Conservation (phyloP, 805 yeast genomes). For the Suhomyces faveliae region DNA sequence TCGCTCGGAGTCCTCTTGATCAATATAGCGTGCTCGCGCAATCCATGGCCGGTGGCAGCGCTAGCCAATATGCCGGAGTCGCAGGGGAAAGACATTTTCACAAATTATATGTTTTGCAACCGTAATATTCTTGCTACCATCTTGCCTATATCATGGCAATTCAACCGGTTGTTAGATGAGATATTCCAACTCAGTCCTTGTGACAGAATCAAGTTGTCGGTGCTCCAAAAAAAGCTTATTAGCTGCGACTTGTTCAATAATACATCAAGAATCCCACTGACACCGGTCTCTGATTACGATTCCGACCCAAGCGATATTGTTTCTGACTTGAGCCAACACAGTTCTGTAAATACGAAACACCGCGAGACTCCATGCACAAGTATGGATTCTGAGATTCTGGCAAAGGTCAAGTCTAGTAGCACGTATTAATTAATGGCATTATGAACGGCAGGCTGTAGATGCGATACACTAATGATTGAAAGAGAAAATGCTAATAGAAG, state of each 20-base stretch:
- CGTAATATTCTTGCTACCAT: slow-evolving; percentile 55
- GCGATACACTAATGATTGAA: no score
- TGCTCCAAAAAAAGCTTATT: slow-evolving; percentile 24
- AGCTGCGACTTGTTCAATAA: neutral
- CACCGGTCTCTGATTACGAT: neutral
- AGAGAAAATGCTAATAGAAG: no score
- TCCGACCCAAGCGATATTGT: neutral
- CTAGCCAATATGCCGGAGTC: slow-evolving; percentile 45
- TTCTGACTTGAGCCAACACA: neutral
- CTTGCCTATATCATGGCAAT: slow-evolving; percentile 67
- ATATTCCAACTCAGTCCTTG: slow-evolving; percentile 49
- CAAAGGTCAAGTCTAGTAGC: neutral
- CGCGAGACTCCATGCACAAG: neutral
- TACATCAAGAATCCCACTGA: neutral
- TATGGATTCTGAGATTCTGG: neutral
- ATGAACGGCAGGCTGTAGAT: no score
- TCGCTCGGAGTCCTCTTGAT: slow-evolving; percentile 78
- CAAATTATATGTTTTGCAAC: slow-evolving; percentile 52
- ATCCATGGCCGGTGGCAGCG: slow-evolving; percentile 88
- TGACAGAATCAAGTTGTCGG: slow-evolving; percentile 42
- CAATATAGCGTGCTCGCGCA: slow-evolving; percentile 77
- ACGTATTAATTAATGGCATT: neutral
- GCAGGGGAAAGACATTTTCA: slow-evolving; percentile 53
- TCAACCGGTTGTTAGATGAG: slow-evolving; percentile 50
- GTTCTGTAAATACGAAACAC: neutral